Base-by-base conservation (phyloP, 345 rosid genomes). In the Boechera divaricarpa region DNA sequence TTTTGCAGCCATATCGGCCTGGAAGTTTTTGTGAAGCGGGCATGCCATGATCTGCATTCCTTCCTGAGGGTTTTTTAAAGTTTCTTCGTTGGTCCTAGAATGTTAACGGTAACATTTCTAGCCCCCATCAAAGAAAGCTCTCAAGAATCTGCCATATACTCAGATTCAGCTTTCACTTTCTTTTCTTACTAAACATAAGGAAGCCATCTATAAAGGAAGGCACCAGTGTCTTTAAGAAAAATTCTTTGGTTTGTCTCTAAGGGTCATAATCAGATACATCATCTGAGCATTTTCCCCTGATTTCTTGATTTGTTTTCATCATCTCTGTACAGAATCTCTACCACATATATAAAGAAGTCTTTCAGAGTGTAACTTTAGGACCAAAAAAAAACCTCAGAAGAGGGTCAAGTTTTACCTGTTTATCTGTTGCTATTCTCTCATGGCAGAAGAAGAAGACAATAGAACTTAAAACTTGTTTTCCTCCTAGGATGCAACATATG, bases 1-100 rank as follows among this genome's bases (percentile, higher is more conserved):
- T 65, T 79, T 39, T 86, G 91, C 96, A 86, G 93, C 87, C 86
- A 85, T 83, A 83, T 77, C 81, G 79, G 93, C 94, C 94, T 86
- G 79, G 79, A 73, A 87, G 85, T 90, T 91, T 91, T 91, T 90
- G 77, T 81, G 81, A 72, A 83, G 75, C 79, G 77, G 93, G 91
- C 89, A 71, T 82, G 74, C 76, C 75, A 79, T 76, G 90, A 84
- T 79, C 88, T 86, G 93, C 96, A 86, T 81, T 83, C 88, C 85
- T 77, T 65, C 76, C 71, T 63, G 71, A 45, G 55, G 52, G 51
- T 63, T 61, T 62, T 67, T 33, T 4, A 32, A 21, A 24, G 21
- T 11, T 63, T 70, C 61, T 64, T 71, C 38, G 35, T 58, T 72
- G 81, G 69, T 72, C 55, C 69, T 66, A 72, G 77, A 72, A 72